Base-by-base conservation (phyloP, 108 stramenopile genomes). In the Pinguiococcus pyrenoidosus region DNA sequence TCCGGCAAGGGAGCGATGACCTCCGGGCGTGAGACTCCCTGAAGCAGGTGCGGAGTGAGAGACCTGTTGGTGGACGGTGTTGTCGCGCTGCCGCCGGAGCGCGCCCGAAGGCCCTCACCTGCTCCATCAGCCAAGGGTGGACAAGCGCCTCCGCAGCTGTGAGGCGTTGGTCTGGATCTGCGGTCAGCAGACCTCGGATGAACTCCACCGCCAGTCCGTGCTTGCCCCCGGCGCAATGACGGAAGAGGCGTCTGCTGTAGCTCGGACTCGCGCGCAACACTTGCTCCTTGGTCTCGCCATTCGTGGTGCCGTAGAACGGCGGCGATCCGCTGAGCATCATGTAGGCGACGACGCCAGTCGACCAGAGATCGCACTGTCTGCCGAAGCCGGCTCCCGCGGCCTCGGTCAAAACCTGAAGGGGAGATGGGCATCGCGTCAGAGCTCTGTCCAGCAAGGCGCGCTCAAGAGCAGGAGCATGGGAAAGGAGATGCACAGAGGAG, bases 201-300 rank as follows among this genome's bases (percentile, higher is more conserved):
- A 72, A 73, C 46, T 71, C 66, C 35, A 71, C 71, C 54, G 69
- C 62, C 8, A n/a, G n/a, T n/a, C n/a, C 12, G 13, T 13, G n/a
- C n/a, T n/a, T n/a, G n/a, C n/a, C n/a, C n/a, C n/a, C n/a, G n/a
- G n/a, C n/a, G n/a, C n/a, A n/a, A n/a, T n/a, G n/a, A n/a, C n/a
- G n/a, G n/a, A n/a, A n/a, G n/a, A n/a, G n/a, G n/a, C n/a, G n/a
- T n/a, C n/a, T n/a, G n/a, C n/a, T n/a, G n/a, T n/a, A n/a, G n/a
- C n/a, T n/a, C n/a, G n/a, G n/a, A n/a, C n/a, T 13, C 13, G 13
- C 12, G 13, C 13, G 34, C 12, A 35, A 35, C 12, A 35, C 13
- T 35, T 12, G 13, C 20, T 23, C 12, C 43, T 24, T 12, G 23
- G 43, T 51, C 18, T 40, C 49, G 1, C 16, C 4, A 8, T 51